Percentiles rank a stretch among this genome's conserved stretches.
These are phyloP conservation scores for Mallotus repandus DNA, from an alignment of 441 rosid species.

Conservation along the genomic window DNA sequence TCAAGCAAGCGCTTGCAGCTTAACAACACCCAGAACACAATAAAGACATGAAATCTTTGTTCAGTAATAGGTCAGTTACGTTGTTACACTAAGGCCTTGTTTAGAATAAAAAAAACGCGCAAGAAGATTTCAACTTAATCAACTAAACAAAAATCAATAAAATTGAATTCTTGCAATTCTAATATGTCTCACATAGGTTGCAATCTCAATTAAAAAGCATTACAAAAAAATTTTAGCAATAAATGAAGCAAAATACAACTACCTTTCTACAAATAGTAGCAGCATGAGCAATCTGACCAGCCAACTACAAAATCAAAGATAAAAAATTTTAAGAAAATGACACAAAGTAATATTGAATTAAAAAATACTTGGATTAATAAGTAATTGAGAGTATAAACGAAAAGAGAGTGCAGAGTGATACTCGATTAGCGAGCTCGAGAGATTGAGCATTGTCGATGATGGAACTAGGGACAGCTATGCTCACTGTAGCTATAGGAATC, in stretches of 20 bases:
- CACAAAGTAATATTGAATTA: neutral
- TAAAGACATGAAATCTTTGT: too few species aligned
- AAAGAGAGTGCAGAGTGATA: constrained; percentile 32
- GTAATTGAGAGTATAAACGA: neutral
- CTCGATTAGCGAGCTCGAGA: constrained; percentile 91
- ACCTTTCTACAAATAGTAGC: constrained; percentile 84
- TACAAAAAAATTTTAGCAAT: neutral
- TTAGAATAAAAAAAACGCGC: too few species aligned
- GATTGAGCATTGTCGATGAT: constrained; percentile 94
- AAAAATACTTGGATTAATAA: neutral
- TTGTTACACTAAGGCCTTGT: too few species aligned
- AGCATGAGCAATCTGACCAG: constrained; percentile 94
- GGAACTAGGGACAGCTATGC: constrained; percentile 87
- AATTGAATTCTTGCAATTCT: too few species aligned
- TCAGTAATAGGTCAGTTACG: too few species aligned
- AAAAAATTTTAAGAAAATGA: neutral
- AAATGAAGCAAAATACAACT: neutral
- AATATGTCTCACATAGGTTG: too few species aligned
- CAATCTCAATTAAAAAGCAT: too few species aligned
- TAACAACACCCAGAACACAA: constrained; percentile 80
- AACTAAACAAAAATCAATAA: too few species aligned
- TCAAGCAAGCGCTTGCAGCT: constrained; percentile 85
- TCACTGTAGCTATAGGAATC: constrained; percentile 48
- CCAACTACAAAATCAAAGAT: constrained; percentile 48
- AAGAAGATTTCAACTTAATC: too few species aligned